Conservation (phyloP, 1,139 yeast species). For the Pneumocystis sp. region DNA sequence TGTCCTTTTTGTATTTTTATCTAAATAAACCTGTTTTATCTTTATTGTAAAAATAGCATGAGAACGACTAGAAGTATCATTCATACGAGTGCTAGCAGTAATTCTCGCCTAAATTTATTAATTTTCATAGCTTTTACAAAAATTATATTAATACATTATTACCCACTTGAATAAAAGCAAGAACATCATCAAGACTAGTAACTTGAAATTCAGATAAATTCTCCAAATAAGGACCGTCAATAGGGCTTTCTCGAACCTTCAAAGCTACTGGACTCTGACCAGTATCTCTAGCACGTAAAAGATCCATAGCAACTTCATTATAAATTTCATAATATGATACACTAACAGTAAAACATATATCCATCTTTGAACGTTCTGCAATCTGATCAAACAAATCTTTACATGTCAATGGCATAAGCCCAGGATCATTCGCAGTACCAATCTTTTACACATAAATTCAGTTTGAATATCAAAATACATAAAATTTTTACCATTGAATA, state of each 20-base stretch:
- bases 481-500: constrained; percentile 56
- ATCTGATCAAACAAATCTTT: neutral
- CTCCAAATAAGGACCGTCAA: constrained; percentile 47
- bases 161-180: constrained; percentile 6
- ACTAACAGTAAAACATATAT: constrained; percentile 36
- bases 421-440: constrained; percentile 30
- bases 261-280: constrained; percentile 21
- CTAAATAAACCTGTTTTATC: constrained; percentile 41
- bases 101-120: constrained; percentile 33
- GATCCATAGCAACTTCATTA: constrained; percentile 46
- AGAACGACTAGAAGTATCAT: constrained; percentile 55
- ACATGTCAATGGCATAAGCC: constrained; percentile 23
- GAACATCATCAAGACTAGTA: neutral
- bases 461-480: constrained; percentile 48
- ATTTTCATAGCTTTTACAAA: constrained; percentile 15
- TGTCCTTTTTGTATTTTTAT: constrained; percentile 28
- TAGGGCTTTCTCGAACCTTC: constrained; percentile 41
- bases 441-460: constrained; percentile 37
- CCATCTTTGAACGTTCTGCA: neutral
- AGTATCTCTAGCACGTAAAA: constrained; percentile 23
- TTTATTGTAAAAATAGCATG: constrained; percentile 61
- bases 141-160: constrained; percentile 12
- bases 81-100: constrained; percentile 57
- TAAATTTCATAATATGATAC: constrained; percentile 44
- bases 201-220: constrained; percentile 21